Conservation (phyloP, 2,329 filamentous ascomycete genomes). For the Colletotrichum tanaceti region DNA sequence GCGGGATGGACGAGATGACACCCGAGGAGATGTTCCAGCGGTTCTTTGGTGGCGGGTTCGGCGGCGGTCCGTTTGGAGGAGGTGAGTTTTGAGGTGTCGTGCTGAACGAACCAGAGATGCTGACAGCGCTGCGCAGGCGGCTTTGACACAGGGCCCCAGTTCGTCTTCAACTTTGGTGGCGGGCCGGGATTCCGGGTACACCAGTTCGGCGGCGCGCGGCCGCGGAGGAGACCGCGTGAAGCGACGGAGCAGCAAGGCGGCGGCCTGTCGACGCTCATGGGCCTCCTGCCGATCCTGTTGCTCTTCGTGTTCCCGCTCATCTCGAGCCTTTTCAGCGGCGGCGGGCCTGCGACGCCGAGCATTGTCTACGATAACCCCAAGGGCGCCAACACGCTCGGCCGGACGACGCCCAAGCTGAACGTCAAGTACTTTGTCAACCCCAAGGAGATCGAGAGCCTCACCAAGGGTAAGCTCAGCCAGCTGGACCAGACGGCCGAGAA, state of each 20-base stretch:
- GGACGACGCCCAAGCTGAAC: conserved; percentile 75
- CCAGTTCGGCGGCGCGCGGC: conserved; percentile 87
- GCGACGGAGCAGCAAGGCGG: conserved; percentile 65
- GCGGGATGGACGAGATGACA: conserved; percentile 92
- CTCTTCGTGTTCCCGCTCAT: conserved; percentile 89
- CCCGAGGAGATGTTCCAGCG: conserved; percentile 97
- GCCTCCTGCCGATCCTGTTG: conserved; percentile 87
- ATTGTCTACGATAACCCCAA: conserved; percentile 80
- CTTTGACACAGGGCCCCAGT: conserved; percentile 84
- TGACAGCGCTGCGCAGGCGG: conserved; percentile 52
- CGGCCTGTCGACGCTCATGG: conserved; percentile 71
- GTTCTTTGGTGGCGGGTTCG: conserved; percentile 86
- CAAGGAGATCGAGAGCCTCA: conserved; percentile 77
- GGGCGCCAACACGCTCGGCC: conserved; percentile 79
- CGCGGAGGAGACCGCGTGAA: conserved; percentile 79
- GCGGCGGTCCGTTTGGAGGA: conserved; percentile 64
- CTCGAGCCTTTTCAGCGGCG: conserved; percentile 78
- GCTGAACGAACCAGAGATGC: background rate
- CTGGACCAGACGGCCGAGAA: conserved; percentile 84
- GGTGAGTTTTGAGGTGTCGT: conserved; percentile 46
- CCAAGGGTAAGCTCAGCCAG: conserved; percentile 73
- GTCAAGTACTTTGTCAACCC: conserved; percentile 90
- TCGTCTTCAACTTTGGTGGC: conserved; percentile 95
- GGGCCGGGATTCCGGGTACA: conserved; percentile 93
- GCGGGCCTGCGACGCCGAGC: conserved; percentile 68